Conservation (phyloP, 176 grass and related monocot genomes). For the Oryza meyeriana region DNA sequence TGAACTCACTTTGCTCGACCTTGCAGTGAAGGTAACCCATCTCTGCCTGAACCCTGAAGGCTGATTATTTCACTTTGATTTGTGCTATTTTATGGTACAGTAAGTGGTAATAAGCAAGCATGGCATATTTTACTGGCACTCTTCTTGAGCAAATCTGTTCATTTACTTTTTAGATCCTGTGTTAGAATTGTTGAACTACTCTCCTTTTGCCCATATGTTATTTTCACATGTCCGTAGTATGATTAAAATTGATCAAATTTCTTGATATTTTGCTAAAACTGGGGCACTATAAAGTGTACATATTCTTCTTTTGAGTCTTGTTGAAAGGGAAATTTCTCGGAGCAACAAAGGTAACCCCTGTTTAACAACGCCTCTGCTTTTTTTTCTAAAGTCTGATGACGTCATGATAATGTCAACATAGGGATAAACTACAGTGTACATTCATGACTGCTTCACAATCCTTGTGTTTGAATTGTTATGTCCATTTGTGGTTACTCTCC, state of each 20-base stretch:
- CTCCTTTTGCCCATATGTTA: neutral
- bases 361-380: neutral
- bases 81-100: neutral
- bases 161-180: neutral
- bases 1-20: neutral
- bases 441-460: constrained; percentile 11
- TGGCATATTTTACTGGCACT: neutral
- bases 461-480: neutral
- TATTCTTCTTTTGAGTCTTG: neutral
- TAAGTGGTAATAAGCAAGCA: neutral
- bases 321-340: neutral
- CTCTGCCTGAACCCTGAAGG: constrained; percentile 17
- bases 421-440: neutral
- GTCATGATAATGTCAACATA: neutral
- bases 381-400: neutral
- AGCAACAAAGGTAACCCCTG: neutral
- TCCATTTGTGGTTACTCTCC: neutral
- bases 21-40: neutral
- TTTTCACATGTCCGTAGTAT: neutral
- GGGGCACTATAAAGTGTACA: neutral
- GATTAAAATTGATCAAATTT: neutral
- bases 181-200: neutral
- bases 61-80: neutral
- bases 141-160: neutral
- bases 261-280: neutral